These are phyloP conservation scores for Clathrus columnatus DNA, from an alignment of 768 basidiomycete genomes.

Conservation along the genomic window DNA sequence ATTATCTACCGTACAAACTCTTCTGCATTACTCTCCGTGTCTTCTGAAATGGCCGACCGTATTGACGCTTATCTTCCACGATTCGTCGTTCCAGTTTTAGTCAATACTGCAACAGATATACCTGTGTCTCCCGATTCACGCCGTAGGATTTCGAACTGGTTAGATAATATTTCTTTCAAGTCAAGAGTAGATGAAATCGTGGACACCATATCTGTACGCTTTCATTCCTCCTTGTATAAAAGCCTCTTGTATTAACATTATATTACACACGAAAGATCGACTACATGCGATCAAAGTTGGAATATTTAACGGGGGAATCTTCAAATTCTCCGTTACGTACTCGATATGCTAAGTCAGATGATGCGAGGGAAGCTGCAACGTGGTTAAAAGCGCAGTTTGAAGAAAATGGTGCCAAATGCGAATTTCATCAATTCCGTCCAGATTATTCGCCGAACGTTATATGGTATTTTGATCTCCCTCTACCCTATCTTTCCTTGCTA, in stretches of 20 bases:
- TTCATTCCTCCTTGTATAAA: background rate
- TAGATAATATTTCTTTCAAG: conserved; percentile 55
- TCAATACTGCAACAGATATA: conserved; percentile 34
- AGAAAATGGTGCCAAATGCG: conserved; percentile 65
- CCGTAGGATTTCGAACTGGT: conserved; percentile 46
- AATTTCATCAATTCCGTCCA: conserved; percentile 50
- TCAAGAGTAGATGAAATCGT: conserved; percentile 63
- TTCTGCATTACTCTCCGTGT: conserved; percentile 23
- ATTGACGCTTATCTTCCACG: conserved; percentile 60
- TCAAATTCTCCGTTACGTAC: conserved; percentile 60
- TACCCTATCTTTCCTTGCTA: background rate
- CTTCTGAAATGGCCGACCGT: conserved; percentile 14
- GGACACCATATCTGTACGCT: conserved; percentile 51
- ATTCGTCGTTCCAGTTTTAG: conserved; percentile 61
- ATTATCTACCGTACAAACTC: conserved; percentile 14
- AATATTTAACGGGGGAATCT: conserved; percentile 82
- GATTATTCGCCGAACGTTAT: conserved; percentile 86
- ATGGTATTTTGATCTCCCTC: too few relatives aligned
- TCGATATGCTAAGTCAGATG: conserved; percentile 73
- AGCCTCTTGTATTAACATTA: background rate
- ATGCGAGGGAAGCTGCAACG: conserved; percentile 53
- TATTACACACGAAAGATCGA: background rate
- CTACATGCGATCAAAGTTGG: conserved; percentile 61
- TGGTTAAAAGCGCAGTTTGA: conserved; percentile 74
- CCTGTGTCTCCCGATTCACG: conserved; percentile 51